These are phyloP conservation scores for Hygrophoropsis aurantiaca DNA, from an alignment of 768 basidiomycete genomes.

Conservation along the genomic window DNA sequence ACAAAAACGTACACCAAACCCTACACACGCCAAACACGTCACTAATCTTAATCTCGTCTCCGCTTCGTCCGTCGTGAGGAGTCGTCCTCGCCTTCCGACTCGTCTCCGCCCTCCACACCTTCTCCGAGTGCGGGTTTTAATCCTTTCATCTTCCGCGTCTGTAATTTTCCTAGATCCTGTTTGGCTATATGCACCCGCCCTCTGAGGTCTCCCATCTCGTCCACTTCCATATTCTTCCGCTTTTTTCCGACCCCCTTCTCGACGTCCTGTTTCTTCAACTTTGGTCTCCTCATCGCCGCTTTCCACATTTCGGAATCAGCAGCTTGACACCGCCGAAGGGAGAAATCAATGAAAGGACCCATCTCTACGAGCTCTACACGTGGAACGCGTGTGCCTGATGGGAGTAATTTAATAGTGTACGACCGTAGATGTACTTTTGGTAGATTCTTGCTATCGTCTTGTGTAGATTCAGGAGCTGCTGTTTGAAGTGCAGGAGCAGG, in stretches of 20 bases:
- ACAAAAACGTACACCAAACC: background rate
- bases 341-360: conserved; percentile 89
- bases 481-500: conserved; percentile 61
- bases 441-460: conserved; percentile 45
- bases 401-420: conserved; percentile 72
- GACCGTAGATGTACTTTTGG: conserved; percentile 89
- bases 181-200: conserved; percentile 86
- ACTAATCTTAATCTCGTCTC: conserved; percentile 16
- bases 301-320: conserved; percentile 81
- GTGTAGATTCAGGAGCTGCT: conserved; percentile 26
- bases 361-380: conserved; percentile 81
- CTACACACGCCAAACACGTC: conserved; percentile 9
- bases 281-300: conserved; percentile 78
- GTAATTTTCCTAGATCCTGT: conserved; percentile 85
- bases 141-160: conserved; percentile 97
- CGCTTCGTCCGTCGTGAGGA: conserved; percentile 12
- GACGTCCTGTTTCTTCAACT: conserved; percentile 84
- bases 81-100: conserved; percentile 20
- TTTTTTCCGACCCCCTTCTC: conserved; percentile 89
- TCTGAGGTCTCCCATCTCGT: conserved; percentile 96
- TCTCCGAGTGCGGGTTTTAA: conserved; percentile 49
- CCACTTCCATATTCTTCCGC: conserved; percentile 92
- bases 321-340: conserved; percentile 68
- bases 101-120: conserved; percentile 5
- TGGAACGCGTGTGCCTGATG: conserved; percentile 79